These are phyloP conservation scores for Elsinoe necatrix DNA, from an alignment of 2,329 filamentous ascomycete genomes.

Conservation along the genomic window DNA sequence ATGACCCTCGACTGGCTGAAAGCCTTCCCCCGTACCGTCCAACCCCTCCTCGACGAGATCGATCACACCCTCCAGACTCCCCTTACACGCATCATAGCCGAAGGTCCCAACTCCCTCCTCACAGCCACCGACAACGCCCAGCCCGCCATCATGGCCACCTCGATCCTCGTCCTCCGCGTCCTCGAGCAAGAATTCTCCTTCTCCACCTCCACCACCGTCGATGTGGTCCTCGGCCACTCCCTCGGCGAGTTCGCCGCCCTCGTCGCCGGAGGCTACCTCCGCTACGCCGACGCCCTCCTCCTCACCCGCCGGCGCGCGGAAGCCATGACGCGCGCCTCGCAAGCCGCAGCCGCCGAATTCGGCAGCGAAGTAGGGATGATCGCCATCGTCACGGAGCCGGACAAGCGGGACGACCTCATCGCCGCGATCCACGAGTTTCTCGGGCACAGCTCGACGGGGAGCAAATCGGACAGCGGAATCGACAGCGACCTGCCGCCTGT, in stretches of 20 bases:
- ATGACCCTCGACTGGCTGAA: conserved; percentile 62
- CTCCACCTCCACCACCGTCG: conserved; percentile 58
- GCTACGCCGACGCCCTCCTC: conserved; percentile 66
- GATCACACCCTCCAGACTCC: conserved; percentile 66
- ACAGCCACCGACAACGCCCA: conserved; percentile 82
- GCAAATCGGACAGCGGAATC: conserved; percentile 53
- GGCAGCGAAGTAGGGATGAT: conserved; percentile 91
- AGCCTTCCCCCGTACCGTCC: conserved; percentile 70
- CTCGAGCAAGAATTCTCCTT: conserved; percentile 81
- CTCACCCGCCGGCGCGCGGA: conserved; percentile 71
- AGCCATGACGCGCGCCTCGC: conserved; percentile 71
- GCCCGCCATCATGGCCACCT: conserved; percentile 93
- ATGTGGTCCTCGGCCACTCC: conserved; percentile 82
- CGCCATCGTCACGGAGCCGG: conserved; percentile 77
- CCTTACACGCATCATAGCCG: conserved; percentile 67
- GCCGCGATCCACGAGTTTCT: conserved; percentile 71
- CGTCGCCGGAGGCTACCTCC: conserved; percentile 72
- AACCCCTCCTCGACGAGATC: conserved; percentile 74
- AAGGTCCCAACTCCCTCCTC: conserved; percentile 67
- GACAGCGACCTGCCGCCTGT: conserved; percentile 63
- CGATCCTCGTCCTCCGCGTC: conserved; percentile 78
- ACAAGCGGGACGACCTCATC: conserved; percentile 62
- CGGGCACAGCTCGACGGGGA: conserved; percentile 53
- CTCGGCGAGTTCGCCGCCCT: conserved; percentile 89
- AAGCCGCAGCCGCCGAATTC: conserved; percentile 53